Evolutionary conservation across 2,329 filamentous ascomycete species (phyloP), one percentile per base, ranked within the genome.

Genomic region (Monilinia aucupariae): DNA sequence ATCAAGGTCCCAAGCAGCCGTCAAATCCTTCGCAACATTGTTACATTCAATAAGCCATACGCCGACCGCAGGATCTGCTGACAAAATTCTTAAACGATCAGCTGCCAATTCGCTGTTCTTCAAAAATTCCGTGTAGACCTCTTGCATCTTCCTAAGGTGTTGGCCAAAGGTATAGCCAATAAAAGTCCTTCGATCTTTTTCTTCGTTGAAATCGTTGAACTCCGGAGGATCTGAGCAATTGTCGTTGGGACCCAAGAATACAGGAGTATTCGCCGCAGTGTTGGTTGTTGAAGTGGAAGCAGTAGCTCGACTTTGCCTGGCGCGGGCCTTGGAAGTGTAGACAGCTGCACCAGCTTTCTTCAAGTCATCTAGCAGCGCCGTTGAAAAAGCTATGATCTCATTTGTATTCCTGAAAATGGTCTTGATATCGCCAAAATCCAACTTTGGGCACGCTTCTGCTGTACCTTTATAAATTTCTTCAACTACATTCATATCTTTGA

Each of bases 391-490:
- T 65, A 96, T 91, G 62, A 99, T 87, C 70, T 96, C 89, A 70
- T 94, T 90, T 4, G 90, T 92, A 72, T 99, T 99, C 66, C 91
- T 88, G 75, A 99, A 99, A 20, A 99, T 85, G 15, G 90, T 82
- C 73, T 92, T 96, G 70, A 96, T 87, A 66, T 96, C 96, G 67
- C 93, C 90, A 49, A 84, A 79, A 50, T 89, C 90, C 34, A 97
- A 83, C 67, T 91, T 85, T 10, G 91, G 85, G 62, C 90, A 92
- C 13, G 89, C 89, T 68, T 89, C 86, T 0, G 91, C 90, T 0
- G 94, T 97, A 50, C 91, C 92, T 76, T 96, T 96, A 80, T 97
- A 99, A 61, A 99, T 97, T 72, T 97, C 92, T 72, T 96, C 91
- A 2, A 96, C 89, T 60, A 99, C 93, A 74, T 92, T 96, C 91